These are phyloP conservation scores for Backusella liffmaniae DNA, from an alignment of 192 early-diverging fungal genomes.

Conservation along the genomic window DNA sequence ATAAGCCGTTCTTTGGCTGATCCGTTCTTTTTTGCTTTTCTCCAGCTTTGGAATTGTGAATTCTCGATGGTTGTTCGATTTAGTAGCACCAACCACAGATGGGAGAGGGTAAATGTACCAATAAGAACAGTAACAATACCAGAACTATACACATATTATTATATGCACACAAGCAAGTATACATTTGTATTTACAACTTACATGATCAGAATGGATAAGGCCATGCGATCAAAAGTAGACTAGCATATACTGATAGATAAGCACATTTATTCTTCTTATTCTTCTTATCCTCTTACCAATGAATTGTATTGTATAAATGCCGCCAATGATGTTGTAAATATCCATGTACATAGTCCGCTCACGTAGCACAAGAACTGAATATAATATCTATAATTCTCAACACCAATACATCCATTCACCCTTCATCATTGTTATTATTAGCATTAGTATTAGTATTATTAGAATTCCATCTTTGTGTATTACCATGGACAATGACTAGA, in stretches of 20 bases:
- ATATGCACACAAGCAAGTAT: background rate
- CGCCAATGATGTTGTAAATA: slow-evolving; percentile 29
- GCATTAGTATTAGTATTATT: too few species aligned
- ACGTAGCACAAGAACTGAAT: slow-evolving; percentile 37
- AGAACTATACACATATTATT: background rate
- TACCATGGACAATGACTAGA: slow-evolving; percentile 45
- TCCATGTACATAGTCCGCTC: slow-evolving; percentile 17
- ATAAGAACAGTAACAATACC: slow-evolving; percentile 16
- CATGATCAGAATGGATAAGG: slow-evolving; percentile 24
- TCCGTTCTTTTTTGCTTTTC: background rate
- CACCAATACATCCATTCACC: slow-evolving; percentile 55
- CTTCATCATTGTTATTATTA: slow-evolving; percentile 15
- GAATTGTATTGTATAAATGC: slow-evolving; percentile 20
- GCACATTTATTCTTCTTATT: background rate
- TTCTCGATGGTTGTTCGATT: slow-evolving; percentile 31
- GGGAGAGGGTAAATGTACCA: slow-evolving; percentile 22
- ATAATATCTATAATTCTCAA: slow-evolving; percentile 42
- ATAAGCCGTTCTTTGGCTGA: slow-evolving; percentile 12
- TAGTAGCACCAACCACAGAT: slow-evolving; percentile 14
- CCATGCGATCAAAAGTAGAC: slow-evolving; percentile 33
- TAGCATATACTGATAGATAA: slow-evolving; percentile 8
- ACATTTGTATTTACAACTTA: slow-evolving; percentile 2
- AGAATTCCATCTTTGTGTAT: too few species aligned
- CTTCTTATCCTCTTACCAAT: background rate
- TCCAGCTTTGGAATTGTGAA: slow-evolving; percentile 14